phyloP scores from a whole-genome alignment of 2,329 filamentous ascomycete genomes.

The Penicillium sp. region DNA sequence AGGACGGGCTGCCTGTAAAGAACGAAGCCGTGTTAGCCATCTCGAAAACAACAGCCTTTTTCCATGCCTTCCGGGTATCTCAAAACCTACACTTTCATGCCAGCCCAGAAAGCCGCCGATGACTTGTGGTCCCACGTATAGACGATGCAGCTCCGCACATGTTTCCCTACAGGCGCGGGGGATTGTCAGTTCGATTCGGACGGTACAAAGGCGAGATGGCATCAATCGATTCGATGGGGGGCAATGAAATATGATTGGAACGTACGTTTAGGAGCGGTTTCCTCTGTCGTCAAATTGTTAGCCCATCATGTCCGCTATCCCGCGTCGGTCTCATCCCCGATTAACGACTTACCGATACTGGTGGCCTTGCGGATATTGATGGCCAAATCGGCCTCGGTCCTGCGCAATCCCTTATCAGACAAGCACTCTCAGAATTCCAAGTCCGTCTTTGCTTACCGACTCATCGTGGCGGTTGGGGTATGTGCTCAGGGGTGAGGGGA shows the following conservation, averaged over 20 bases:
- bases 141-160: conserved; percentile 96
- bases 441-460: conserved; percentile 49
- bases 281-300: conserved; percentile 46
- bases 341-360: conserved; percentile 51
- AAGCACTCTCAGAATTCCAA: background rate
- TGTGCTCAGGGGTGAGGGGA: conserved; percentile 23
- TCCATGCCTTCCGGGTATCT: background rate
- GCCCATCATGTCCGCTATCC: conserved; percentile 4
- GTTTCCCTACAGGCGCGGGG: conserved; percentile 60
- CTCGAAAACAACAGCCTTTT: background rate
- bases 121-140: conserved; percentile 99
- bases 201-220: background rate
- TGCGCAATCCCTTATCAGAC: conserved; percentile 25
- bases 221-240: conserved; percentile 8
- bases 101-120: conserved; percentile 90
- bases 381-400: conserved; percentile 62
- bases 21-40: conserved; percentile 11
- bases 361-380: conserved; percentile 68
- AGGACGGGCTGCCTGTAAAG: conserved; percentile 81
- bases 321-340: conserved; percentile 1
- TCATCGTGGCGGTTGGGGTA: conserved; percentile 58
- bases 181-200: conserved; percentile 5
- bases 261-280: conserved; percentile 66
- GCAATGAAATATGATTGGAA: conserved; percentile 5
- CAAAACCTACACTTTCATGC: conserved; percentile 92